These are phyloP conservation scores for Clavispora phyllophila DNA, from an alignment of 805 yeast genomes.

Conservation along the genomic window DNA sequence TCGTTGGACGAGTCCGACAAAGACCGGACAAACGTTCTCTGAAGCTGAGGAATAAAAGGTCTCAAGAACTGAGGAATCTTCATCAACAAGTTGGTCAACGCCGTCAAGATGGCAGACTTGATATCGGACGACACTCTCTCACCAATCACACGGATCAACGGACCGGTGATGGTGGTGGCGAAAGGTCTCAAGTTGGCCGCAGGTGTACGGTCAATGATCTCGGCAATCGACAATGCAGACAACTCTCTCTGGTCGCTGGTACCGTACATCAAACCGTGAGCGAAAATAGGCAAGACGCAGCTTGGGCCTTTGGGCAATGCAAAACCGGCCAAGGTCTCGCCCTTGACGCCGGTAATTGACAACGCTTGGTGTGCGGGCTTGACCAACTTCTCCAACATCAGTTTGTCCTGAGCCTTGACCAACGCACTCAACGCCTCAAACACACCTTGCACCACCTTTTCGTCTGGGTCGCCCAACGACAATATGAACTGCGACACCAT, in stretches of 20 bases:
- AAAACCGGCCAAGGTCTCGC: slow-evolving; percentile 70
- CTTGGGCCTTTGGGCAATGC: slow-evolving; percentile 76
- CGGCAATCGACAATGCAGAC: slow-evolving; percentile 87
- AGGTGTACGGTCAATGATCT: slow-evolving; percentile 78
- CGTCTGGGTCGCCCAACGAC: slow-evolving; percentile 66
- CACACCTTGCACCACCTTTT: slow-evolving; percentile 57
- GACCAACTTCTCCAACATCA: slow-evolving; percentile 69
- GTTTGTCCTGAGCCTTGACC: slow-evolving; percentile 69
- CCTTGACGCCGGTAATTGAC: slow-evolving; percentile 54
- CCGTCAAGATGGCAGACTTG: slow-evolving; percentile 87
- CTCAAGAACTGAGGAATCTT: slow-evolving; percentile 87
- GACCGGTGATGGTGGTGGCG: slow-evolving; percentile 94
- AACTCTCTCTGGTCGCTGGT: slow-evolving; percentile 73
- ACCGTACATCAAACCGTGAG: slow-evolving; percentile 96
- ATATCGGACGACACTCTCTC: slow-evolving; percentile 89
- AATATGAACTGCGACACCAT: slow-evolving; percentile 65
- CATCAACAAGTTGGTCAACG: slow-evolving; percentile 69
- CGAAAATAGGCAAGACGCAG: slow-evolving; percentile 83
- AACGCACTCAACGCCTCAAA: slow-evolving; percentile 61
- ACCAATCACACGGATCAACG: slow-evolving; percentile 95
- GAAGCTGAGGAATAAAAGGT: slow-evolving; percentile 96
- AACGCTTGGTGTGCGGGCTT: slow-evolving; percentile 77
- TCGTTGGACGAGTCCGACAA: slow-evolving; percentile 75
- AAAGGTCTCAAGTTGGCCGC: slow-evolving; percentile 77
- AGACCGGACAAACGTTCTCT: slow-evolving; percentile 92